phyloP scores from a whole-genome alignment of 192 early-diverging fungal species.

The Dispira parvispora region DNA sequence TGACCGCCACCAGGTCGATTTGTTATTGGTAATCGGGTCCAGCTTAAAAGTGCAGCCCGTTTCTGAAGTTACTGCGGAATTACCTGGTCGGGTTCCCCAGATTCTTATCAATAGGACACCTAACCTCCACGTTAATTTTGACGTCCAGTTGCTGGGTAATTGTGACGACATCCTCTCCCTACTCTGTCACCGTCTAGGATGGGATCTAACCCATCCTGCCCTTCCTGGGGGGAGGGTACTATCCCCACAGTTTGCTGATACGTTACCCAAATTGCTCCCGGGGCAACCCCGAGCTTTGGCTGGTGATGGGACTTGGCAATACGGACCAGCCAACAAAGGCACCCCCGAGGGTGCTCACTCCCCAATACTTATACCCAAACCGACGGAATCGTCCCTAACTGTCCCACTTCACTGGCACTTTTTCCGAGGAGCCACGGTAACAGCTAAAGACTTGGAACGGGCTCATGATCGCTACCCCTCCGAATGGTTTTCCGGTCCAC shows the following conservation, averaged over 20 bases:
- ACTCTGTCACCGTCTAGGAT: slow-evolving; percentile 48
- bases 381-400: slow-evolving; percentile 13
- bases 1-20: slow-evolving; percentile 64
- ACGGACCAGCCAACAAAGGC: neutral
- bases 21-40: slow-evolving; percentile 90
- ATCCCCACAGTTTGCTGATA: slow-evolving; percentile 20
- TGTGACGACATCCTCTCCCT: slow-evolving; percentile 70
- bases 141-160: slow-evolving; percentile 73
- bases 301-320: neutral
- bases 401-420: slow-evolving; percentile 22
- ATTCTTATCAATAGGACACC: slow-evolving; percentile 85
- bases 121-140: slow-evolving; percentile 75
- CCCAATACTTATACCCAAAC: neutral
- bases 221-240: slow-evolving; percentile 35
- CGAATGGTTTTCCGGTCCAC: neutral
- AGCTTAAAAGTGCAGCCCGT: slow-evolving; percentile 93
- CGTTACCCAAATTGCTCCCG: slow-evolving; percentile 6
- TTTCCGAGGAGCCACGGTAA: slow-evolving; percentile 23
- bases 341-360: neutral
- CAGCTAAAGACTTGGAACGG: slow-evolving; percentile 19
- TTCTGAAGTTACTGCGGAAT: slow-evolving; percentile 67
- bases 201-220: slow-evolving; percentile 54
- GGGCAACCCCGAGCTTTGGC: slow-evolving; percentile 9
- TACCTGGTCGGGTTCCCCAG: slow-evolving; percentile 70
- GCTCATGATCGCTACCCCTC: slow-evolving; percentile 14